These are phyloP conservation scores for Phoma sp. DNA, from an alignment of 2,329 filamentous ascomycete species.

Conservation along the genomic window DNA sequence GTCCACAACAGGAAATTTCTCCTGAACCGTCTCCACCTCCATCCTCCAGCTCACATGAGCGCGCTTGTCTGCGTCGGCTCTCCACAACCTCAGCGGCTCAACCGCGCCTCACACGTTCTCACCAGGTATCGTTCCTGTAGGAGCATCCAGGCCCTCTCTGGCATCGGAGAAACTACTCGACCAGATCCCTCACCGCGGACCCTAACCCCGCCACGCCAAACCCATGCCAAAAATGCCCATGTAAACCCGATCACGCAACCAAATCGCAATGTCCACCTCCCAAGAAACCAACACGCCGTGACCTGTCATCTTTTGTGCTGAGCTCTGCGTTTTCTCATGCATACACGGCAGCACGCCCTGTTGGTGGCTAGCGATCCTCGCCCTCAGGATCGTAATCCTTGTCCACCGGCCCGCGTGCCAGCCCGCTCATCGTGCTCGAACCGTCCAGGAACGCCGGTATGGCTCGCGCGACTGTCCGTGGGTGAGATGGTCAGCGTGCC, in stretches of 20 bases:
- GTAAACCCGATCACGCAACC: neutral
- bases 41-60: neutral
- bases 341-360: slow-evolving; percentile 14
- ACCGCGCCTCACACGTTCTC: slow-evolving; percentile 2
- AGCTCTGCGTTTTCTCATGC: slow-evolving; percentile 8
- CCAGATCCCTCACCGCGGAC: slow-evolving; percentile 5
- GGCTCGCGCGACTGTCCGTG: neutral
- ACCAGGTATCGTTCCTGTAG: neutral
- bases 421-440: slow-evolving; percentile 7
- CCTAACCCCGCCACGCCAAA: neutral
- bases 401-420: slow-evolving; percentile 22
- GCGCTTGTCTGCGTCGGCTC: slow-evolving; percentile 3
- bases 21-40: neutral
- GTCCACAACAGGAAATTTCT: neutral
- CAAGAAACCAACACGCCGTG: neutral
- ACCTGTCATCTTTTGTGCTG: slow-evolving; percentile 3
- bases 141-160: neutral
- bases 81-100: slow-evolving; percentile 5
- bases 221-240: neutral
- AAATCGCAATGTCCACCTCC: neutral
- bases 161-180: slow-evolving; percentile 3
- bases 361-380: slow-evolving; percentile 27
- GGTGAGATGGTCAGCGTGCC: neutral
- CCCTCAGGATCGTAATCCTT: slow-evolving; percentile 17
- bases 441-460: slow-evolving; percentile 1